Conservation (phyloP, 108 stramenopile genomes). For the Skeletonema potamos region DNA sequence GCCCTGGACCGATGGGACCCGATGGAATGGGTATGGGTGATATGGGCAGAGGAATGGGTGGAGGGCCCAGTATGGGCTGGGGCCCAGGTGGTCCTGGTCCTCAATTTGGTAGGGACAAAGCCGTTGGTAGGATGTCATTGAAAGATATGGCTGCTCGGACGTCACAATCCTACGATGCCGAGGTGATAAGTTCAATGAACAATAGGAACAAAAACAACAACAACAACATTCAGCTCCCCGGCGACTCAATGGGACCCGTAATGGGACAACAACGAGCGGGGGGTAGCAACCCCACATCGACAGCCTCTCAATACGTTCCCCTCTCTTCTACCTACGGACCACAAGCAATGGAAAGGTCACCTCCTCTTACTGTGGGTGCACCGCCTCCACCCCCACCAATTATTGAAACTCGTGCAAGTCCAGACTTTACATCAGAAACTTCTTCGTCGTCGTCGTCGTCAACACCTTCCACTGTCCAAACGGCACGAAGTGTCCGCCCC, state of each 20-base stretch:
- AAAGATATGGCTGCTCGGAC: conserved; percentile 38
- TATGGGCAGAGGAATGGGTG: not conserved
- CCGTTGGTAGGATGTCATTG: conserved; percentile 22
- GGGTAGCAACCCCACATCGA: conserved; percentile 13
- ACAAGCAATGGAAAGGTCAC: conserved; percentile 13
- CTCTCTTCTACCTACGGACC: conserved; percentile 25
- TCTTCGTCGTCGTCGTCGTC: too few species aligned
- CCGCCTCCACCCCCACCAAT: conserved; percentile 2
- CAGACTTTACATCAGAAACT: not conserved
- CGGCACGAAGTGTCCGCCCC: conserved; percentile 36
- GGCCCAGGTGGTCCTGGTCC: too few species aligned
- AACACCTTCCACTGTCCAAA: conserved; percentile 19
- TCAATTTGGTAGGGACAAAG: conserved; percentile 29
- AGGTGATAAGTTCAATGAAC: conserved; percentile 37
- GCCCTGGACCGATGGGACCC: not conserved
- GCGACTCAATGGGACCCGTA: too few species aligned
- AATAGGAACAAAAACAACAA: conserved; percentile 15
- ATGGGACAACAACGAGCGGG: conserved; percentile 1
- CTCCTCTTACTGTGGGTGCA: conserved; percentile 15
- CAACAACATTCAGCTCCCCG: too few species aligned
- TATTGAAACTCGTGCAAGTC: conserved; percentile 10
- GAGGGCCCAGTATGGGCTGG: not conserved
- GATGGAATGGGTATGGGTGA: conserved; percentile 6
- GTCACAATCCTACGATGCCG: conserved; percentile 27
- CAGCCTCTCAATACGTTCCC: conserved; percentile 26